A percentile compares a stretch with the other conserved stretches of the same genome.
Conservation (phyloP, 441 rosid species). For the Manihot esculenta region DNA sequence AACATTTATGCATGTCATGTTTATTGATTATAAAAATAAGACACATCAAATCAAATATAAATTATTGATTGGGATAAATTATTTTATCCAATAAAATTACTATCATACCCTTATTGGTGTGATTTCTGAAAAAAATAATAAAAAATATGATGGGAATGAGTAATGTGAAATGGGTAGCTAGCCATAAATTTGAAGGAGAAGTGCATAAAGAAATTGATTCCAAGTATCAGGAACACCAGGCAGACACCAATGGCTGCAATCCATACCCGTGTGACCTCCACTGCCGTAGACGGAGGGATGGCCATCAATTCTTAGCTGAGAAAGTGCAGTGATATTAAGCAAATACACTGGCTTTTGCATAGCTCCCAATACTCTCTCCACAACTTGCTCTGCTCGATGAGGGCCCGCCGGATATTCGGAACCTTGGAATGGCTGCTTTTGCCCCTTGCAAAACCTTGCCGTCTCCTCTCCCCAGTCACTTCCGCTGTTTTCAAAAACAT, state of each 20-base stretch:
- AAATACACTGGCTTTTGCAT: conserved; percentile 34
- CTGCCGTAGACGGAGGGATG: conserved; percentile 51
- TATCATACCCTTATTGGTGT: not conserved
- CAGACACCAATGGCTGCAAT: conserved; percentile 65
- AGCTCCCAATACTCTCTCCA: conserved; percentile 25
- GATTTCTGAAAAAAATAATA: too few species aligned
- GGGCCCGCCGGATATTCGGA: conserved; percentile 34
- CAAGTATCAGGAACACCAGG: conserved; percentile 59
- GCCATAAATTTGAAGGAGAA: conserved; percentile 9
- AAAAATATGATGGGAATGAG: too few species aligned
- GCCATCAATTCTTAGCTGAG: conserved; percentile 48
- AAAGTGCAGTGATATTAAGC: conserved; percentile 42
- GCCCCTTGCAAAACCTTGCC: conserved; percentile 45
- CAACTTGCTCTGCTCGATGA: conserved; percentile 34
- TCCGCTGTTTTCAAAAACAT: conserved; percentile 39
- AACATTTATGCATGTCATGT: too few species aligned
- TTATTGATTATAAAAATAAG: too few species aligned
- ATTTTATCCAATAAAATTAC: too few species aligned
- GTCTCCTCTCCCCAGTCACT: conserved; percentile 54
- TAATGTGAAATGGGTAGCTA: not conserved
- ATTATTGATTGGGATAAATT: too few species aligned
- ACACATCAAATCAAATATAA: too few species aligned
- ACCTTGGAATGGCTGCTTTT: conserved; percentile 32
- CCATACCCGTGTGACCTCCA: conserved; percentile 33
- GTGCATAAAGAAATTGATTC: conserved; percentile 45